A percentile compares a stretch with the other conserved stretches of the same genome.
These are phyloP conservation scores for Diospyros lotus DNA, from an alignment of 148 eudicot species.

Conservation along the genomic window DNA sequence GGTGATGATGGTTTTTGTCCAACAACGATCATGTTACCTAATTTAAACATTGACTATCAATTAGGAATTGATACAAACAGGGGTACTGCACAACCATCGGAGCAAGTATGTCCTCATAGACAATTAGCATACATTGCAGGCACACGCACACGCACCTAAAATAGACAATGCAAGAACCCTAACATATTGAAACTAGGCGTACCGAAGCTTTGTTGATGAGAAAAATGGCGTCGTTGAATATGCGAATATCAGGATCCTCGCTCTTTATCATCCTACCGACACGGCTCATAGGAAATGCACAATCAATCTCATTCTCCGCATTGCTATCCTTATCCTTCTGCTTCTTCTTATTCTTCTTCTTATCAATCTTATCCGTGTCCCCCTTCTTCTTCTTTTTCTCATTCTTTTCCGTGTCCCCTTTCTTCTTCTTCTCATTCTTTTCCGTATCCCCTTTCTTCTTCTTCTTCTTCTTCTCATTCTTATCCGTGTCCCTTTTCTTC, in stretches of 20 bases:
- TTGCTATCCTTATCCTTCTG: background rate
- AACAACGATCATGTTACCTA: too few species aligned
- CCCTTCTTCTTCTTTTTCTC: constrained; percentile 8
- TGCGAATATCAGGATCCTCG: constrained; percentile 37
- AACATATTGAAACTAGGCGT: constrained; percentile 3
- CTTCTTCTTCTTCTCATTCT: background rate
- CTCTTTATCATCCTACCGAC: constrained; percentile 48
- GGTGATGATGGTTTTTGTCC: too few species aligned
- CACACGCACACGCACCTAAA: background rate
- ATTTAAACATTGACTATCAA: background rate
- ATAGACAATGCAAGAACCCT: background rate
- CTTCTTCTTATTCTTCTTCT: constrained; percentile 12
- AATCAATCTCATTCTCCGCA: constrained; percentile 19
- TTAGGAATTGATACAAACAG: constrained; percentile 11
- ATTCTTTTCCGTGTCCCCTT: constrained; percentile 10
- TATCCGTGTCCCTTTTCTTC: background rate
- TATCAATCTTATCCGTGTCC: constrained; percentile 6
- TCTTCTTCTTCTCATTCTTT: background rate
- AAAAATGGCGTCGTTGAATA: constrained; percentile 55
- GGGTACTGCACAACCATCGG: background rate
- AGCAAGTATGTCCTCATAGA: background rate
- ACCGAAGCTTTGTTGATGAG: constrained; percentile 75
- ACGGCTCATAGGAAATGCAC: constrained; percentile 42
- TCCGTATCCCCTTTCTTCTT: constrained; percentile 1
- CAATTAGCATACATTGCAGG: background rate